Base-by-base conservation (phyloP, 2,329 filamentous ascomycete species). In the Pseudocercospora eumusae region DNA sequence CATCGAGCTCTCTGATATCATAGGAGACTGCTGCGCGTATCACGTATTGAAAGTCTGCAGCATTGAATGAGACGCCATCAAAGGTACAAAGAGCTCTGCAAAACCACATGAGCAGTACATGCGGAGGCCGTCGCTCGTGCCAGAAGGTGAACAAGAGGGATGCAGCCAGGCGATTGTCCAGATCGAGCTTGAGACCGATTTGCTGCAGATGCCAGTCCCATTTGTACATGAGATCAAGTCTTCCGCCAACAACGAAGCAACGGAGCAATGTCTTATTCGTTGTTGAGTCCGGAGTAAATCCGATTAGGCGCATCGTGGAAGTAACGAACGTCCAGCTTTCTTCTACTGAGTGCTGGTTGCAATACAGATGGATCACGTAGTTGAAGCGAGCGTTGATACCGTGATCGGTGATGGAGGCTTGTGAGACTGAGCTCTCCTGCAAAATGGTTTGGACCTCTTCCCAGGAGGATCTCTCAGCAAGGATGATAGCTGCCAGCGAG, bases 241-340 rank as follows among this genome's bases (percentile, higher is more conserved):
- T 49, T 20, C 64, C 56, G 13, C 64, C 49, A 3, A 59, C 57
- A 2, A 72, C 66, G 47, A 74, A 68, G 33, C 56, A 52, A 10
- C 59, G 52, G 21, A 74, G 60, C 50, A 73, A 63, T 49, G 66
- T 68, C 27, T 64, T 60, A n/a, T 62, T 65, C 1, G 70, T 74
- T 15, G 57, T 47, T 18, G 60, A 55, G 28, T 68, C 70, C 1
- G 72, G 70, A 13, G 27, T 28, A 33, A 75, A 64, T 3, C 63
- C 65, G 10, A 71, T 55, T 8, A 66, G 28, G 1, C 65, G 61
- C 6, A 72, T 66, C 4, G 70, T 56, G 10, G 56, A 59, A 8
- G 61, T 67, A 15, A 71, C 64, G 45, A 75, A 72, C 2, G 61
- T 54, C 67, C 68, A 73, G 13, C 67, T 67, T 42, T 75, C 66